These are phyloP conservation scores for Tylopilus sp. DNA, from an alignment of 768 basidiomycete genomes.

Conservation along the genomic window DNA sequence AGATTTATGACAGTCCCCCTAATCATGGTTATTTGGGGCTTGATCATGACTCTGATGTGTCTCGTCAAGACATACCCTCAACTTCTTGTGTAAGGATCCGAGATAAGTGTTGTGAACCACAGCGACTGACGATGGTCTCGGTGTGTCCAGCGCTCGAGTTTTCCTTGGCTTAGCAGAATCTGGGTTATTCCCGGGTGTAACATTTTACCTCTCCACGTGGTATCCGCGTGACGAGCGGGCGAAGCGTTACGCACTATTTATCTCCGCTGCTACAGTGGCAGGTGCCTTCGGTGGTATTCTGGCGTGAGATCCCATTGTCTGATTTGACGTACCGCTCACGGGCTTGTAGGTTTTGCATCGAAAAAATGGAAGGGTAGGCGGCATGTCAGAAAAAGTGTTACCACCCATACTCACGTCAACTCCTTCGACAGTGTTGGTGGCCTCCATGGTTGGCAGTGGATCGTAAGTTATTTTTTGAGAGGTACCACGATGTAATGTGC, in stretches of 20 bases:
- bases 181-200: conserved; percentile 39
- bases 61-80: conserved; percentile 31
- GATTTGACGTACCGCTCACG: background rate
- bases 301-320: conserved; percentile 34
- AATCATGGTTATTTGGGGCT: conserved; percentile 37
- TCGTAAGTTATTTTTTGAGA: conserved; percentile 23
- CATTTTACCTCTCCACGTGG: conserved; percentile 51
- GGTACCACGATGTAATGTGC: background rate
- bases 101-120: background rate
- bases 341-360: conserved; percentile 31
- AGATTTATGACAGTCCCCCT: conserved; percentile 30
- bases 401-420: background rate
- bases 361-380: conserved; percentile 33
- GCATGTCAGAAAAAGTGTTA: conserved; percentile 4
- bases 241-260: conserved; percentile 54
- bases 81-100: conserved; percentile 27
- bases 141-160: conserved; percentile 29
- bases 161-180: conserved; percentile 47
- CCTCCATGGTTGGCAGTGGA: conserved; percentile 39
- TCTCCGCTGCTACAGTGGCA: conserved; percentile 52
- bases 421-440: conserved; percentile 22
- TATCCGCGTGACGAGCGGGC: conserved; percentile 56
- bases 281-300: conserved; percentile 46
- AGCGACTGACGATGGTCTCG: conserved; percentile 2
- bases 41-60: conserved; percentile 36